Conservation (phyloP, 129 eudicot genomes). For the Flaveria brownii region DNA sequence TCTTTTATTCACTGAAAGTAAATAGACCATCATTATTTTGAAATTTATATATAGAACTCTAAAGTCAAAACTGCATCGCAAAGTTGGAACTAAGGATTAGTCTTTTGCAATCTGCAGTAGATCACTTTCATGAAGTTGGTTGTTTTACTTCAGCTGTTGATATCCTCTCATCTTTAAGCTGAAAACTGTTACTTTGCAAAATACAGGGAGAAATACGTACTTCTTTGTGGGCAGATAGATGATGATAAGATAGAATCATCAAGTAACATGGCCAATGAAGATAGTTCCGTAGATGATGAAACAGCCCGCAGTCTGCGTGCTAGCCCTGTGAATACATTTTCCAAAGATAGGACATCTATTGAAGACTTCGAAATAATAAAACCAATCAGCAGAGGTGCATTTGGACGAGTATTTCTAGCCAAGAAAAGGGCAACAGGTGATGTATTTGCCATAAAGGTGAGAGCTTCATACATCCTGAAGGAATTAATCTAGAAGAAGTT, state of each 20-base stretch:
- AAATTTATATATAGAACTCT: conserved; percentile 18
- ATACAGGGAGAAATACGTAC: conserved; percentile 90
- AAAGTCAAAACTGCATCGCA: conserved; percentile 19
- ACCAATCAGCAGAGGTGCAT: conserved; percentile 99
- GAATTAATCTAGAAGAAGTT: not conserved
- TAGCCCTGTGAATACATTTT: conserved; percentile 74
- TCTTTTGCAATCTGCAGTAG: conserved; percentile 18
- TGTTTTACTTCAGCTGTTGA: conserved; percentile 22
- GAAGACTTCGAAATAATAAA: conserved; percentile 99
- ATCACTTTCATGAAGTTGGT: conserved; percentile 5
- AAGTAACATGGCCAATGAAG: conserved; percentile 58
- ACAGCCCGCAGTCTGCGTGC: conserved; percentile 77
- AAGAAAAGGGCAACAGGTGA: conserved; percentile 97
- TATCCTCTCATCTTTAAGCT: conserved; percentile 18
- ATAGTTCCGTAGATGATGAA: conserved; percentile 81
- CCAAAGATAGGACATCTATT: conserved; percentile 90
- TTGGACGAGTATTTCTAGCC: conserved; percentile 95
- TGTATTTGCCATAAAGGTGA: conserved; percentile 96
- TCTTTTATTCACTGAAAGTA: conserved; percentile 2
- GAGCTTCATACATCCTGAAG: conserved; percentile 25
- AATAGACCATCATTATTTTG: not conserved
- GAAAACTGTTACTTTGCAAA: conserved; percentile 16
- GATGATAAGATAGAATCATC: conserved; percentile 73
- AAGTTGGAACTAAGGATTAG: conserved; percentile 20
- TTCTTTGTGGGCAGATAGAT: conserved; percentile 90